A percentile compares a stretch with the other conserved stretches of the same genome.
phyloP scores from a whole-genome alignment of 2,329 filamentous ascomycete genomes.

The Cladosporium colombiae region DNA sequence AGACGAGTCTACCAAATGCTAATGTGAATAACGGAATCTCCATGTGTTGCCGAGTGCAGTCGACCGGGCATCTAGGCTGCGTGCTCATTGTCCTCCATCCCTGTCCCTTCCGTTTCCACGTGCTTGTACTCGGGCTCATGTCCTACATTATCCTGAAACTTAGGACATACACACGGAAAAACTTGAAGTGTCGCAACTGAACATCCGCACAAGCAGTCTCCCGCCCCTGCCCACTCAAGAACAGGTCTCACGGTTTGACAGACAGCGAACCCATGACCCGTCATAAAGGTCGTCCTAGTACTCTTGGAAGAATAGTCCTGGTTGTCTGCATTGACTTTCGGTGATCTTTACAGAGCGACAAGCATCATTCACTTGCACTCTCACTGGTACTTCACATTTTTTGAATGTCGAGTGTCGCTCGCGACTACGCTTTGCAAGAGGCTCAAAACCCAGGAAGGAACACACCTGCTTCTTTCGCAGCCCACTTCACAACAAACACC shows the following conservation, averaged over 20 bases:
- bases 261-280: conserved; percentile 14
- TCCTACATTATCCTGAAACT: conserved; percentile 2
- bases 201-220: conserved; percentile 5
- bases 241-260: conserved; percentile 2
- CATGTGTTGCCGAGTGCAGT: neutral
- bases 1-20: conserved; percentile 11
- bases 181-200: conserved; percentile 11
- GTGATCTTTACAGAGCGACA: neutral
- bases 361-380: conserved; percentile 13
- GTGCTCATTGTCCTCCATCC: conserved; percentile 5
- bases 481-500: neutral
- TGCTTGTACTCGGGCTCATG: conserved; percentile 7
- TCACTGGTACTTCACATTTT: neutral
- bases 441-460: conserved; percentile 1
- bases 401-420: neutral
- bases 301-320: neutral
- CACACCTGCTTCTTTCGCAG: neutral
- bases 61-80: neutral
- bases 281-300: conserved; percentile 1
- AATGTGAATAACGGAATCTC: conserved; percentile 14
- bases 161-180: neutral
- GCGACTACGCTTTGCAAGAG: neutral
- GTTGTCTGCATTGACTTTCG: neutral
- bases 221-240: conserved; percentile 1
- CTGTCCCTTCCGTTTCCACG: conserved; percentile 2